A percentile compares a stretch with the other conserved stretches of the same genome.
phyloP scores from a whole-genome alignment of 2,329 filamentous ascomycete genomes.

The Cladosporium sp. region DNA sequence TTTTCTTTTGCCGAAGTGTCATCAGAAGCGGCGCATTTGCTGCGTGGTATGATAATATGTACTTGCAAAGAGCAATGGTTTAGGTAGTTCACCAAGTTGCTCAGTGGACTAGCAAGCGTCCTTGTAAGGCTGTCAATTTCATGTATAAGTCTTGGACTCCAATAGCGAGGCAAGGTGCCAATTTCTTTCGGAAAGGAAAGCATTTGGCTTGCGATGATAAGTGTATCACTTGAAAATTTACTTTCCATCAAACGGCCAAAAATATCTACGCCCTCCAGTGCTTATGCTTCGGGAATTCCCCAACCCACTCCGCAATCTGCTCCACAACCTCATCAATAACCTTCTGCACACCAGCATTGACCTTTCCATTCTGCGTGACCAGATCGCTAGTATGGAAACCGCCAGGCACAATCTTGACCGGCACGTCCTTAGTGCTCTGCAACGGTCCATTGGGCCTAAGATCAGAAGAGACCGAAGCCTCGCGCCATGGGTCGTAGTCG shows the following conservation, averaged over 20 bases:
- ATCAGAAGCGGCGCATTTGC: no score
- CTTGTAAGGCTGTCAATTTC: no score
- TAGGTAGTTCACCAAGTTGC: no score
- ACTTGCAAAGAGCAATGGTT: no score
- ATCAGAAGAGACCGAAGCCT: constrained; percentile 50
- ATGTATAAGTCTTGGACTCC: no score
- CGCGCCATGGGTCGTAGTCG: constrained; percentile 58
- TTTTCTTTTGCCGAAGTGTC: no score
- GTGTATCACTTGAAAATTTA: no score
- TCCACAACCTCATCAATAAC: constrained; percentile 49
- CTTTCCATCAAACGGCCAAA: neutral
- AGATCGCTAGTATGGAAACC: constrained; percentile 57
- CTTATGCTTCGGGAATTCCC: constrained; percentile 36
- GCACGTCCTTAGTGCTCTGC: constrained; percentile 42
- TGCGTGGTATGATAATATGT: no score
- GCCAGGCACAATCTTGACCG: constrained; percentile 51
- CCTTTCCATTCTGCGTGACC: constrained; percentile 41
- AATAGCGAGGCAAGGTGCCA: no score
- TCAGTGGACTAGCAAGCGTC: no score
- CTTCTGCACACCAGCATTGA: constrained; percentile 45
- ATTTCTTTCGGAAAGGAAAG: neutral
- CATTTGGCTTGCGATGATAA: neutral
- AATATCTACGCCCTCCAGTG: constrained; percentile 16
- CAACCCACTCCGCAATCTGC: constrained; percentile 53
- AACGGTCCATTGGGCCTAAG: constrained; percentile 54